Conservation (phyloP, 2,329 filamentous ascomycete genomes). For the Sporothrix globosa region DNA sequence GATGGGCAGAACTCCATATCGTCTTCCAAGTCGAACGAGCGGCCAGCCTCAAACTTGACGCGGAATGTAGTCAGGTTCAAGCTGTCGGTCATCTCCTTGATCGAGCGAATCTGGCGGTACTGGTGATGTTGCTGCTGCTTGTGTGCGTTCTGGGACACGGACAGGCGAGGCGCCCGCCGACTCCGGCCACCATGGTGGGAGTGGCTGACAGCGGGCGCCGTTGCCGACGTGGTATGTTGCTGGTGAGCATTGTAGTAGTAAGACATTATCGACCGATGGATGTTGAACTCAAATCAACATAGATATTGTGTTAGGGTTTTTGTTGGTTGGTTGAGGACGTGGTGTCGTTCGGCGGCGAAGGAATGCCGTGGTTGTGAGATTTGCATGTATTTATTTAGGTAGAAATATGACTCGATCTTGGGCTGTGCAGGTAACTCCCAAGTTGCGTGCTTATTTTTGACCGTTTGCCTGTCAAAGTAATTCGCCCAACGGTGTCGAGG, state of each 20-base stretch:
- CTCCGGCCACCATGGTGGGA: conserved; percentile 83
- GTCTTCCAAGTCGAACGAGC: conserved; percentile 94
- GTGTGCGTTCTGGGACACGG: conserved; percentile 78
- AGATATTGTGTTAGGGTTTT: neutral
- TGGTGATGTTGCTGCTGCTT: conserved; percentile 61
- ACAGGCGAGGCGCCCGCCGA: conserved; percentile 79
- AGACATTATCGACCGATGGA: conserved; percentile 53
- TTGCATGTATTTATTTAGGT: conserved; percentile 3
- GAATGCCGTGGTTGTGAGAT: conserved; percentile 29
- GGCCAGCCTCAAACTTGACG: conserved; percentile 83
- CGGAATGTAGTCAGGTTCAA: conserved; percentile 77
- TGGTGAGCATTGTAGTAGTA: conserved; percentile 66
- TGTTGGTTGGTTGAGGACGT: neutral
- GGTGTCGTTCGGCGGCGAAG: conserved; percentile 15
- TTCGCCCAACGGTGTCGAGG: neutral
- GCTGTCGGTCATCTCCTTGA: conserved; percentile 84
- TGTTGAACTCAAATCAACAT: neutral
- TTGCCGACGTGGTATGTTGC: conserved; percentile 59
- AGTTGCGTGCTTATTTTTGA: conserved; percentile 26
- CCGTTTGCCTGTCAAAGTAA: neutral
- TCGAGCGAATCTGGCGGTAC: conserved; percentile 73
- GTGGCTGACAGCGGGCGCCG: conserved; percentile 63
- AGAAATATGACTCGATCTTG: conserved; percentile 29
- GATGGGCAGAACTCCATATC: conserved; percentile 94
- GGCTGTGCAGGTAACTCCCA: neutral